These are phyloP conservation scores for Arthrobotrys pseudoclavata DNA, from an alignment of 2,329 filamentous ascomycete species.

Conservation along the genomic window DNA sequence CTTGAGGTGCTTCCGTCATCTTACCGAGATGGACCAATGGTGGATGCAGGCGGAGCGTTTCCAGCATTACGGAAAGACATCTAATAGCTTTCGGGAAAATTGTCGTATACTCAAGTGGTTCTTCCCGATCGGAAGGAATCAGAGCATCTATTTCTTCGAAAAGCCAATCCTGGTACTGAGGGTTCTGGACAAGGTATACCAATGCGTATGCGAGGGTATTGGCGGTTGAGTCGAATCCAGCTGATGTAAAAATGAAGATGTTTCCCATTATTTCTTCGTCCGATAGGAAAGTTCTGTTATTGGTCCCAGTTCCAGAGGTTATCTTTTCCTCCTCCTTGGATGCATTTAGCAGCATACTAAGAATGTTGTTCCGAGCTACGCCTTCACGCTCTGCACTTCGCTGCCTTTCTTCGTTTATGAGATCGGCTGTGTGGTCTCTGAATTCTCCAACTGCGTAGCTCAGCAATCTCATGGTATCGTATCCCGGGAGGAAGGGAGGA, in stretches of 20 bases:
- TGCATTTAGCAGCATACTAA: slow-evolving; percentile 64
- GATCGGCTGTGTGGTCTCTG: slow-evolving; percentile 26
- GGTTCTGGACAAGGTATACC: slow-evolving; percentile 68
- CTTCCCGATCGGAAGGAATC: slow-evolving; percentile 62
- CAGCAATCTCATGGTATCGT: slow-evolving; percentile 34
- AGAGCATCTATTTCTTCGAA: slow-evolving; percentile 69
- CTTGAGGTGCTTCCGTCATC: slow-evolving; percentile 64
- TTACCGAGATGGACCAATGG: slow-evolving; percentile 67
- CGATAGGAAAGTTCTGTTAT: slow-evolving; percentile 62
- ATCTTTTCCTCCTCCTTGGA: slow-evolving; percentile 63
- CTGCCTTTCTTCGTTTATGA: slow-evolving; percentile 38
- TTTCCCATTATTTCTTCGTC: slow-evolving; percentile 67
- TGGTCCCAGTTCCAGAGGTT: slow-evolving; percentile 56
- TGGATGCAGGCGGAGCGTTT: slow-evolving; percentile 68
- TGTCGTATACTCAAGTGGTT: slow-evolving; percentile 67
- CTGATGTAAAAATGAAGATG: slow-evolving; percentile 69
- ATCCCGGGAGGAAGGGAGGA: slow-evolving; percentile 37
- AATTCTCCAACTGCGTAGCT: slow-evolving; percentile 37
- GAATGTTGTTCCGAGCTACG: slow-evolving; percentile 63
- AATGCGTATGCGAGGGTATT: slow-evolving; percentile 70
- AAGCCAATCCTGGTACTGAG: slow-evolving; percentile 71
- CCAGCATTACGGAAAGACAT: slow-evolving; percentile 69
- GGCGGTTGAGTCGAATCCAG: slow-evolving; percentile 70
- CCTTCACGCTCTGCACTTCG: slow-evolving; percentile 57
- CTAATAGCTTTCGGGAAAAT: slow-evolving; percentile 68